A percentile compares a stretch with the other conserved stretches of the same genome.
Evolutionary conservation across 2,329 filamentous ascomycete genomes (phyloP).

Genomic region (Scedosporium dehoogii): DNA sequence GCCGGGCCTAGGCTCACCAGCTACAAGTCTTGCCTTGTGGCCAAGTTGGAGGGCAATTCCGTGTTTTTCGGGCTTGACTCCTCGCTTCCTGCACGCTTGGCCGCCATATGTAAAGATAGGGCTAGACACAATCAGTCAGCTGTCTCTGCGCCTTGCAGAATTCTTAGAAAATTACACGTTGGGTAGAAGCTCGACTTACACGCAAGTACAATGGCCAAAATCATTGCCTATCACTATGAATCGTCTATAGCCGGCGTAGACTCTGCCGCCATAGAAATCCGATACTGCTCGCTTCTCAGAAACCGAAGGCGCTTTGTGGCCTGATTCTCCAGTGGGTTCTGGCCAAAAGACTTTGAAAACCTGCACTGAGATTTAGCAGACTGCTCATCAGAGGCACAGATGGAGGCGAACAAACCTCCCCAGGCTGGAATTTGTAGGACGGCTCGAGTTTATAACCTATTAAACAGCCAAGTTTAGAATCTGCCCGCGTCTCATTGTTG

Average conservation of each 20-base stretch:
- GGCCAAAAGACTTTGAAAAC: slow-evolving; percentile 48
- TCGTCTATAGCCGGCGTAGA: slow-evolving; percentile 40
- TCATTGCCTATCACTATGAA: slow-evolving; percentile 45
- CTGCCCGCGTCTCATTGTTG: neutral
- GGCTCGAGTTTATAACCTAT: slow-evolving; percentile 30
- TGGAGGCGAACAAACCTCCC: slow-evolving; percentile 23
- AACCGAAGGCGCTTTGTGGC: slow-evolving; percentile 20
- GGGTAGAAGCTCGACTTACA: slow-evolving; percentile 29
- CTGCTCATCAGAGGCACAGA: neutral
- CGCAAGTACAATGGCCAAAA: slow-evolving; percentile 43
- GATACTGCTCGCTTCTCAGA: slow-evolving; percentile 23
- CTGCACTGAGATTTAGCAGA: slow-evolving; percentile 17
- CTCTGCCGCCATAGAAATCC: slow-evolving; percentile 24
- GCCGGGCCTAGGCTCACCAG: slow-evolving; percentile 36
- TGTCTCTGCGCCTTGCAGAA: neutral
- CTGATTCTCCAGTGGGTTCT: slow-evolving; percentile 34
- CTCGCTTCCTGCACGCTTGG: slow-evolving; percentile 41
- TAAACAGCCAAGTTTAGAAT: neutral
- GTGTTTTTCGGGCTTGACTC: slow-evolving; percentile 41
- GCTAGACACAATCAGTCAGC: slow-evolving; percentile 21
- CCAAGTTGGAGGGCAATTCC: slow-evolving; percentile 37
- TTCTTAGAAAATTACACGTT: neutral
- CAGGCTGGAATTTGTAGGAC: slow-evolving; percentile 29
- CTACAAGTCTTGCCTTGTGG: slow-evolving; percentile 21
- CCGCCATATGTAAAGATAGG: slow-evolving; percentile 47